Base-by-base conservation (phyloP, 2,329 filamentous ascomycete species). In the Neofusicoccum sp. region DNA sequence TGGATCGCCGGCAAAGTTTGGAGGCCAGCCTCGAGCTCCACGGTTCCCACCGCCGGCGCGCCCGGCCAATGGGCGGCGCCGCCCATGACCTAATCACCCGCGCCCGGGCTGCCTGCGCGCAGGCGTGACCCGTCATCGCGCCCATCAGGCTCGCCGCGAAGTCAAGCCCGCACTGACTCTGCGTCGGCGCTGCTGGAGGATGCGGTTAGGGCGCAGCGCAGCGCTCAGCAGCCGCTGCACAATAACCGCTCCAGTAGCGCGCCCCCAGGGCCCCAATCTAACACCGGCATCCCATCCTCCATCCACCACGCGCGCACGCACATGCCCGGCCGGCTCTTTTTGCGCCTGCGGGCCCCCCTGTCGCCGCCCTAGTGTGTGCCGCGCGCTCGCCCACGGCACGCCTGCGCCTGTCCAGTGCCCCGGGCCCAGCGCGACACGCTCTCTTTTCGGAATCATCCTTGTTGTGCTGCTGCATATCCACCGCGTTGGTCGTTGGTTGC, bases 401-500 rank as follows among this genome's bases (percentile, higher is more conserved):
- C 54, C 54, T 58, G 54, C 54, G 54, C 54, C 54, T 58, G 54
- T 58, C 54, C 41, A 44, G 36, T 22, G 47, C 47, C 60, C 47
- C 44, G 60, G 39, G 49, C 48, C 60, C 39, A 43, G 44, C 47
- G 45, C 49, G 60, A 56, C 47, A 62, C 49, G 60, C 37, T 62
- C 50, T 61, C 41, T 63, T 63, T 63, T 48, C 48, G 39, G 49
- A 61, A 47, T 48, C 43, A 52, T 50, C 62, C 52, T 64, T 61
- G 49, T 48, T 50, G 56, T 44, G 39, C 48, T 41, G 50, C 52
- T 63, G 61, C 61, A 63, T 62, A 50, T 62, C 60, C 60, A 62
- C 60, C 48, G 60, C 60, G 48, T 43, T 54, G 45, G 49, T 56
- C 48, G 60, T 45, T 52, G 61, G 61, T 63, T 63, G 61, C 61